Evolutionary conservation across 208 protist genomes (phyloP).

Genomic region (Kentomonas sorsogonicus): DNA sequence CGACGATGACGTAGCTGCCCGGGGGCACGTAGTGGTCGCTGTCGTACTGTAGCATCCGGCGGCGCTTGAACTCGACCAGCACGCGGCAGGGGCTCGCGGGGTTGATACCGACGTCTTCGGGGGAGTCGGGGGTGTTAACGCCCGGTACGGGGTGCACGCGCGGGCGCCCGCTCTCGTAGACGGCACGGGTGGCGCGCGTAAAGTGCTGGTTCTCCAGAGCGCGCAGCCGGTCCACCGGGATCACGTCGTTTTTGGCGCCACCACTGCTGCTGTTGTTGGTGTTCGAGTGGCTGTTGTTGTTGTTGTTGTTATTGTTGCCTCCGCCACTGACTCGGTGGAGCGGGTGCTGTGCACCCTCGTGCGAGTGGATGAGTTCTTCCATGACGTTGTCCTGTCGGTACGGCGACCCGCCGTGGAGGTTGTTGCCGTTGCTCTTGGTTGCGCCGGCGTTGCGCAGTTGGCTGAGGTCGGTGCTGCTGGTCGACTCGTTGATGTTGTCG

Average conservation of each 20-base stretch:
- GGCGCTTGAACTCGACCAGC: slow-evolving; percentile 88
- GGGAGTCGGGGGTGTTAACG: slow-evolving; percentile 30
- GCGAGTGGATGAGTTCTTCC: too few species aligned
- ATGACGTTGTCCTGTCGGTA: too few species aligned
- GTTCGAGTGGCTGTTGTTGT: too few species aligned
- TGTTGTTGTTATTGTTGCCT: too few species aligned
- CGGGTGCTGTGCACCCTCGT: too few species aligned
- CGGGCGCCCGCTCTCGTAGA: slow-evolving; percentile 61
- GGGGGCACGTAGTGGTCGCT: slow-evolving; percentile 62
- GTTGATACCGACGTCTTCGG: slow-evolving; percentile 49
- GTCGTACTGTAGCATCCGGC: slow-evolving; percentile 82
- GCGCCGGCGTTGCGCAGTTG: too few species aligned
- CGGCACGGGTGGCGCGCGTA: slow-evolving; percentile 44
- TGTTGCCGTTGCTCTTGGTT: too few species aligned
- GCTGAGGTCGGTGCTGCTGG: too few species aligned
- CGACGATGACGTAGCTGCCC: slow-evolving; percentile 80
- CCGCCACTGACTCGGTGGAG: too few species aligned
- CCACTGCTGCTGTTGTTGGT: slow-evolving; percentile 16
- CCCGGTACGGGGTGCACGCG: slow-evolving; percentile 33
- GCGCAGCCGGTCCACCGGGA: slow-evolving; percentile 92
- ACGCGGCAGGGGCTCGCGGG: slow-evolving; percentile 60
- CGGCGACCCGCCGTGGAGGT: slow-evolving; percentile 3
- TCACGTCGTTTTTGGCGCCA: slow-evolving; percentile 43
- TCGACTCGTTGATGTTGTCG: too few species aligned
- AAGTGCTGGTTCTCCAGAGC: slow-evolving; percentile 90